Evolutionary conservation across 805 yeast genomes (phyloP).

Genomic region (Monosporozyma yasuniensis): DNA sequence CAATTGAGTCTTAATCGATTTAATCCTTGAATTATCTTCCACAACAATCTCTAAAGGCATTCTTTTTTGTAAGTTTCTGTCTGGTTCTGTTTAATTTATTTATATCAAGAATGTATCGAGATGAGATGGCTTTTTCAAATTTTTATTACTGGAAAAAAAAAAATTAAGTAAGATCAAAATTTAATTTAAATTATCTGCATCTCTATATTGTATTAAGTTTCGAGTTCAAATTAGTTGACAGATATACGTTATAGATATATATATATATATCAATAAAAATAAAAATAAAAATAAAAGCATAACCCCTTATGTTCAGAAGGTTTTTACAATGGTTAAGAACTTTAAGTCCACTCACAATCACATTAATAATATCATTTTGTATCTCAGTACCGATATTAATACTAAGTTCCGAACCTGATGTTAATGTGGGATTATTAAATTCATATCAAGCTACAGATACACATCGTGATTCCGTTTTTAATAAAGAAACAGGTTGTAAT

Average conservation of each 20-base stretch:
- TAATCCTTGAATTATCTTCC: constrained; percentile 12
- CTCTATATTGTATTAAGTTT: background rate
- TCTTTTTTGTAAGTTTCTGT: background rate
- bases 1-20: constrained; percentile 18
- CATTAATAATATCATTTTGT: constrained; percentile 3
- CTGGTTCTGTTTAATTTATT: background rate
- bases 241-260: background rate
- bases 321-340: background rate
- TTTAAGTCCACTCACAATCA: constrained; percentile 2
- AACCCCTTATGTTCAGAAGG: background rate
- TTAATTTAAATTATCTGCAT: background rate
- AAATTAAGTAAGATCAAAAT: background rate
- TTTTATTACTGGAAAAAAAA: background rate
- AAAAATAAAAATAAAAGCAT: background rate
- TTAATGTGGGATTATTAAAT: constrained; percentile 2
- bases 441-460: constrained; percentile 16
- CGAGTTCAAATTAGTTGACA: too few species aligned
- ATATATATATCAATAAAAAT: background rate
- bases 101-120: background rate
- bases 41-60: constrained; percentile 22
- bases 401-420: background rate
- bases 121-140: background rate
- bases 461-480: constrained; percentile 39
- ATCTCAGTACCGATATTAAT: constrained; percentile 5
- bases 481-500: constrained; percentile 41